phyloP scores from a whole-genome alignment of 2,329 filamentous ascomycete species.

The Achaetomium macrosporum region DNA sequence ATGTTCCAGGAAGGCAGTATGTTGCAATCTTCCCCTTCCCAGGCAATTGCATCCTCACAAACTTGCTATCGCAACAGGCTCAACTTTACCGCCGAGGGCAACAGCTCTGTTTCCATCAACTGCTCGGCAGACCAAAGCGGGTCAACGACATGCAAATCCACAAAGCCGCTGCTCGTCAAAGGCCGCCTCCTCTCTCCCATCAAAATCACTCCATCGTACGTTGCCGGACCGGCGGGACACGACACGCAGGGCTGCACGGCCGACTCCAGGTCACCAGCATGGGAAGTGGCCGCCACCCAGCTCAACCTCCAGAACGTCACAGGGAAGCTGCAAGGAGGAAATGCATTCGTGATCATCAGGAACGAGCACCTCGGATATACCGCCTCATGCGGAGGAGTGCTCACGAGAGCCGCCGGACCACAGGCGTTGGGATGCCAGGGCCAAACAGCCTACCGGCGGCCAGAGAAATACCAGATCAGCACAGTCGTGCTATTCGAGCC shows the following conservation, averaged over 20 bases:
- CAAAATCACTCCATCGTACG: constrained; percentile 21
- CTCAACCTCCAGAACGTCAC: constrained; percentile 14
- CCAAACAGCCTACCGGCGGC: constrained; percentile 1
- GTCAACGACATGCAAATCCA: constrained; percentile 2
- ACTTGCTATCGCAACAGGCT: constrained; percentile 7
- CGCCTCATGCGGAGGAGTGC: constrained; percentile 8
- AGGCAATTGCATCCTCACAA: not conserved
- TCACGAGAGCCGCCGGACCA: not conserved
- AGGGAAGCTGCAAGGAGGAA: constrained; percentile 5
- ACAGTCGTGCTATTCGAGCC: constrained; percentile 19
- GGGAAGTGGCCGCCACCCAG: constrained; percentile 17
- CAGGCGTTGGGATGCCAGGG: constrained; percentile 4
- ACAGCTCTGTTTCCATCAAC: constrained; percentile 13
- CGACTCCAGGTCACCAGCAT: constrained; percentile 15
- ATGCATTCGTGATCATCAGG: constrained; percentile 11
- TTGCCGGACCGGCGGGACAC: constrained; percentile 22
- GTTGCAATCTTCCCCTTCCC: not conserved
- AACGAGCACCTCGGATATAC: constrained; percentile 12
- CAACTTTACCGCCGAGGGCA: constrained; percentile 21
- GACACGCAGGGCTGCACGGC: constrained; percentile 19
- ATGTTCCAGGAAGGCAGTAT: constrained; percentile 16
- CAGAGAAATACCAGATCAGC: constrained; percentile 15
- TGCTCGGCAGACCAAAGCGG: constrained; percentile 4
- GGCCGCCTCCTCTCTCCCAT: constrained; percentile 20
- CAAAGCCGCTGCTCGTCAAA: constrained; percentile 20